Base-by-base conservation (phyloP, 768 basidiomycete species). In the Cubamyces lactineus region DNA sequence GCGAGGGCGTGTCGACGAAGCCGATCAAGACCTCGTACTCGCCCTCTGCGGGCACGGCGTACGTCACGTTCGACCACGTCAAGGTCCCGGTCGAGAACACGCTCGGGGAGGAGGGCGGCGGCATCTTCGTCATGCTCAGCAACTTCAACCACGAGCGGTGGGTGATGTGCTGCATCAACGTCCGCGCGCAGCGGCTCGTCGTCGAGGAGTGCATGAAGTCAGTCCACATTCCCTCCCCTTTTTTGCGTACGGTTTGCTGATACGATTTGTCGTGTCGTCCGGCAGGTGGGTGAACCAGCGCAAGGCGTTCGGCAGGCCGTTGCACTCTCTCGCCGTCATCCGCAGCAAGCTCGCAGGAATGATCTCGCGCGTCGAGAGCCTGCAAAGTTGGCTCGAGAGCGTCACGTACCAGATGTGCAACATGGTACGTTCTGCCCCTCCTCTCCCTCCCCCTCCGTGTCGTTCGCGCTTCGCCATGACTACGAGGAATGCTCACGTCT, bases 131-230 rank as follows among this genome's bases (percentile, higher is more conserved):
- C 42, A 83, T 84, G 65, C 50, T 52, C 50, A 71, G 89, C 67
- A 97, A 96, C 77, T 96, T 96, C 78, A 96, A 96, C 73, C 94
- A 96, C 74, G 94, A 95, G 71, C 88, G 91, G 61, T 95, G 91
- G 92, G 91, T 94, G 21, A 94, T 95, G 90, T 86, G 86, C 72
- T 91, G 89, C 69, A 78, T 83, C 34, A 85, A 84, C 43, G 85
- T 85, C 23, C 79, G 82, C 34, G 72, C 80, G 34, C 91, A 93
- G 54, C 84, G 94, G 26, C 61, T 78, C 47, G 78, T 84, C 72
- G 83, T 92, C 41, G 94, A 95, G 67, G 93, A 94, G 76, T 94
- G 91, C 71, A 71, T 95, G 69, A 87, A 91, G 86, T 86, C 50
- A 64, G 79, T 66, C 11, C 13, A 57, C 43, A 13, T 30, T 47